Percentiles rank a stretch among this genome's conserved stretches.
These are phyloP conservation scores for Lactarius akahatsu DNA, from an alignment of 768 basidiomycete species.

Conservation along the genomic window DNA sequence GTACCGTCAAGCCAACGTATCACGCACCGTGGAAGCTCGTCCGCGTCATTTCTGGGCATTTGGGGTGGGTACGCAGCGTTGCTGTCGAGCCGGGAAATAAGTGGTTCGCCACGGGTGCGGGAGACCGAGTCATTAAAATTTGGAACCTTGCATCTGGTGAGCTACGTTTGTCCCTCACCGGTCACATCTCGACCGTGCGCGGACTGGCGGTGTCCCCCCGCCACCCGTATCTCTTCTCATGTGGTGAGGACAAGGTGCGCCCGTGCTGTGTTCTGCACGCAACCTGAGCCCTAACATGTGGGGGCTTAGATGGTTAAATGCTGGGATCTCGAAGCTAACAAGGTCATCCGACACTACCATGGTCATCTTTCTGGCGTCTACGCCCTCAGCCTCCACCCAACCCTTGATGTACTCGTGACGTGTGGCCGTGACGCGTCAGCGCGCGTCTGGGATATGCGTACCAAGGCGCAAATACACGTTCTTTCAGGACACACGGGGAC, in stretches of 20 bases:
- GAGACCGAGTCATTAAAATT: slow-evolving; percentile 97
- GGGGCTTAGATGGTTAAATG: slow-evolving; percentile 92
- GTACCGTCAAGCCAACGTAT: slow-evolving; percentile 92
- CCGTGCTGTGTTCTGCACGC: neutral
- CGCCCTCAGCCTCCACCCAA: slow-evolving; percentile 87
- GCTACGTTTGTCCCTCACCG: slow-evolving; percentile 92
- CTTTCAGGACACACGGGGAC: slow-evolving; percentile 93
- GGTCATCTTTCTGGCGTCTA: slow-evolving; percentile 99
- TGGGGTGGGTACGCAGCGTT: slow-evolving; percentile 96
- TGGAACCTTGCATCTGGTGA: slow-evolving; percentile 99
- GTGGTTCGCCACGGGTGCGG: slow-evolving; percentile 98
- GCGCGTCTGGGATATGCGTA: slow-evolving; percentile 99
- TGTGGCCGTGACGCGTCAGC: slow-evolving; percentile 95
- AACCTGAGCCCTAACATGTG: neutral
- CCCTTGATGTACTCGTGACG: slow-evolving; percentile 92
- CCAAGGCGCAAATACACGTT: slow-evolving; percentile 93
- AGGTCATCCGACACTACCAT: slow-evolving; percentile 98
- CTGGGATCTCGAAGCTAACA: slow-evolving; percentile 98
- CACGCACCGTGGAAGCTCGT: slow-evolving; percentile 96
- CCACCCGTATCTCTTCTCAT: slow-evolving; percentile 97
- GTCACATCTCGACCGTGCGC: slow-evolving; percentile 95
- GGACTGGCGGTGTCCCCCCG: slow-evolving; percentile 89
- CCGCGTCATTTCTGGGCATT: slow-evolving; percentile 95
- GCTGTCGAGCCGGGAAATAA: slow-evolving; percentile 98
- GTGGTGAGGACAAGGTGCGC: slow-evolving; percentile 93